Conservation (phyloP, 2,329 filamentous ascomycete species). For the Colletotrichum orchidophilum region DNA sequence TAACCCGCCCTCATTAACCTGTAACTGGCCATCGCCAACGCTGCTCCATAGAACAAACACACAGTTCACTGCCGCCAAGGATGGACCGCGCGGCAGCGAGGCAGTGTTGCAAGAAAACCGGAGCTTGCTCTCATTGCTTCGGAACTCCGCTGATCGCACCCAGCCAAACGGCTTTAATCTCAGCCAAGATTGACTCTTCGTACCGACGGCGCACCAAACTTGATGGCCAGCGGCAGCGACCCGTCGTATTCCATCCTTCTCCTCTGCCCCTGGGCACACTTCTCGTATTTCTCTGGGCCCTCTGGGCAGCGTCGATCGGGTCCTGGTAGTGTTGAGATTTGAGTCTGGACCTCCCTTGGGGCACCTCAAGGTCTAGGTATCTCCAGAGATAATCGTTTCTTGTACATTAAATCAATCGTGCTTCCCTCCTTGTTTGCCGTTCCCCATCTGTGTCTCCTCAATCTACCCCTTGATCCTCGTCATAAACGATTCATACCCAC, state of each 20-base stretch:
- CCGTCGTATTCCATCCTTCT: background rate
- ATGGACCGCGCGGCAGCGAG: slow-evolving; percentile 13
- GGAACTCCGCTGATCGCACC: background rate
- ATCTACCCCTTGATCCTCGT: background rate
- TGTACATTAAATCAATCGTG: background rate
- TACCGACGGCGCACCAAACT: background rate
- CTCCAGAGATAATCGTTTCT: background rate
- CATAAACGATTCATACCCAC: slow-evolving; percentile 13
- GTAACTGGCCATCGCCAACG: background rate
- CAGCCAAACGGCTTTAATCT: background rate
- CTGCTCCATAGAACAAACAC: background rate
- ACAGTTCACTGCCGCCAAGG: background rate
- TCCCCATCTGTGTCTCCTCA: background rate
- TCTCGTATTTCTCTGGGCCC: slow-evolving; percentile 26
- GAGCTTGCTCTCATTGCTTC: background rate
- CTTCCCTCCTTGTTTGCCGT: background rate
- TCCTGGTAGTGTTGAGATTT: background rate
- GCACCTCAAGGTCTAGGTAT: background rate
- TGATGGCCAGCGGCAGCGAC: background rate
- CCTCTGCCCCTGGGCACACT: background rate
- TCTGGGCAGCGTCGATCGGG: slow-evolving; percentile 1
- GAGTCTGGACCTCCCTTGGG: background rate
- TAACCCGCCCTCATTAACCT: slow-evolving; percentile 1
- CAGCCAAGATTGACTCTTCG: slow-evolving; percentile 17
- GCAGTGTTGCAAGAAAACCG: slow-evolving; percentile 10